Percentiles rank a stretch among this genome's conserved stretches.
Evolutionary conservation across 192 early-diverging fungal genomes (phyloP).

Genomic region (Entomortierella chlamydospora): DNA sequence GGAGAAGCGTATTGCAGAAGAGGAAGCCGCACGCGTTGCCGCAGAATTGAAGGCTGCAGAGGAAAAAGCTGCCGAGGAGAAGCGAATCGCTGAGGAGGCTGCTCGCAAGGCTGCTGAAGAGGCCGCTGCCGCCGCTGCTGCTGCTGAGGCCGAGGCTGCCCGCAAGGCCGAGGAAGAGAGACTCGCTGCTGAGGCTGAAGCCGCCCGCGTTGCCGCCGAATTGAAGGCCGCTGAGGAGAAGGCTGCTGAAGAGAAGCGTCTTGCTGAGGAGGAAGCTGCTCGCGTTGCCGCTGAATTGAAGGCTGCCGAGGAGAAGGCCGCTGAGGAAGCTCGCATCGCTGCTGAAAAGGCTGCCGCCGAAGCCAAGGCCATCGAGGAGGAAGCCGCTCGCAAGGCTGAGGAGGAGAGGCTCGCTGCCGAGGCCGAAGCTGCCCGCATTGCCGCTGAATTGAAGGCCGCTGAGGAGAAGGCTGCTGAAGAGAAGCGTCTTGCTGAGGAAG

Average conservation of each 20-base stretch:
- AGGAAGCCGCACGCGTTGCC: constrained; percentile 25
- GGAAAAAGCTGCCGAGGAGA: constrained; percentile 20
- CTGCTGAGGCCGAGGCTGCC: constrained; percentile 25
- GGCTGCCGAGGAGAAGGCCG: constrained; percentile 19
- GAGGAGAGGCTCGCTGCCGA: too few species aligned
- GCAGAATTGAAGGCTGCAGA: constrained; percentile 19
- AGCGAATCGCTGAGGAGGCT: constrained; percentile 22
- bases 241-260: constrained; percentile 17
- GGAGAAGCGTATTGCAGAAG: constrained; percentile 10
- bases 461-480: too few species aligned
- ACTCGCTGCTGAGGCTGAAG: constrained; percentile 14
- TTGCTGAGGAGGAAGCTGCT: constrained; percentile 11
- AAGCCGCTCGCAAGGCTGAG: constrained; percentile 13
- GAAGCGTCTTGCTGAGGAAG: too few species aligned
- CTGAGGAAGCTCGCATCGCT: too few species aligned
- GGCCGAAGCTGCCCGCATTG: too few species aligned
- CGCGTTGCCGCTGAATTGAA: constrained; percentile 20
- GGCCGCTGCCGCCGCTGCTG: not conserved
- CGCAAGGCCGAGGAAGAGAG: constrained; percentile 20
- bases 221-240: constrained; percentile 12
- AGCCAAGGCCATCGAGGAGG: too few species aligned
- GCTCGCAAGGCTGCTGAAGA: constrained; percentile 24
- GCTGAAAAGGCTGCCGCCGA: constrained; percentile 12
- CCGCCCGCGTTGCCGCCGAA: constrained; percentile 11
- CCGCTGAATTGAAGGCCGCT: too few species aligned